A percentile compares a stretch with the other conserved stretches of the same genome.
These are phyloP conservation scores for Sanghuangporus baumii DNA, from an alignment of 1,284 basidiomycete species.

Conservation along the genomic window DNA sequence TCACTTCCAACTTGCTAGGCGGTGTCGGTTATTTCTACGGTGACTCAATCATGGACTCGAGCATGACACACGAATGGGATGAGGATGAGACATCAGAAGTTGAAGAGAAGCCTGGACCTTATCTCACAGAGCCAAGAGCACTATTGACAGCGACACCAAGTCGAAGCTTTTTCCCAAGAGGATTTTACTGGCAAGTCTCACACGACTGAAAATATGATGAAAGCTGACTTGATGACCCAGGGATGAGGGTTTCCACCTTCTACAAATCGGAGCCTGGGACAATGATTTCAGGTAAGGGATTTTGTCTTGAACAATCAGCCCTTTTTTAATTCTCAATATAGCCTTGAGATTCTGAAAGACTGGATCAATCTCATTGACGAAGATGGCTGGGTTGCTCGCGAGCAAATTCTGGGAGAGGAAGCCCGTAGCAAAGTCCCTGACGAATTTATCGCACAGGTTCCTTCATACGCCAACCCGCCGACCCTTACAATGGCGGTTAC, in stretches of 20 bases:
- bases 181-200: conserved; percentile 81
- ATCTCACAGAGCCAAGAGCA: conserved; percentile 65
- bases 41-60: conserved; percentile 79
- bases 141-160: conserved; percentile 92
- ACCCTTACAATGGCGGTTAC: conserved; percentile 89
- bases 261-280: conserved; percentile 90
- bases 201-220: neutral
- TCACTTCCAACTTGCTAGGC: conserved; percentile 86
- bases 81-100: conserved; percentile 61
- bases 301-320: neutral
- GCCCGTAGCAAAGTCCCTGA: conserved; percentile 86
- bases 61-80: conserved; percentile 86
- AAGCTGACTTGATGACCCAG: conserved; percentile 31
- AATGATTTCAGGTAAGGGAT: conserved; percentile 70
- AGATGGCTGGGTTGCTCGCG: conserved; percentile 91
- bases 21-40: conserved; percentile 95
- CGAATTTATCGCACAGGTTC: conserved; percentile 90
- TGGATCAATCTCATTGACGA: conserved; percentile 91
- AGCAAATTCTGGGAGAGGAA: conserved; percentile 94
- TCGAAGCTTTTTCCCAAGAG: conserved; percentile 92
- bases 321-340: conserved; percentile 24
- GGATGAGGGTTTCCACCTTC: conserved; percentile 95
- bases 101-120: conserved; percentile 46
- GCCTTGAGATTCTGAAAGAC: conserved; percentile 81
- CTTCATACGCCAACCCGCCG: conserved; percentile 90